Evolutionary conservation across 106 monocot genomes (phyloP).

Genomic region (Iris macrosiphon): DNA sequence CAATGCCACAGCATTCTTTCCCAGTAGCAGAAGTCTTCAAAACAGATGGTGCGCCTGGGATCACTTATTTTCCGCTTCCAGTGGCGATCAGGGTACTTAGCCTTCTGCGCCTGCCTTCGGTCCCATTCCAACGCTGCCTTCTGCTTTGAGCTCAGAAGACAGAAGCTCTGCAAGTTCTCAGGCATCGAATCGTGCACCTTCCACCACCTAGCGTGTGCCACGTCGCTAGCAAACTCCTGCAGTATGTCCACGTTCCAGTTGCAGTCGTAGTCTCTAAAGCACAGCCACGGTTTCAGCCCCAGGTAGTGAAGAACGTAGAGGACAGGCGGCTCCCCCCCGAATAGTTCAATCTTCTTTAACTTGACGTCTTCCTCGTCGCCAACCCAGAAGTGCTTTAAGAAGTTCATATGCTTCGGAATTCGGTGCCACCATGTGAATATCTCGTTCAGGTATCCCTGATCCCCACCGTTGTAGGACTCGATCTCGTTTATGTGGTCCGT

Average conservation of each 20-base stretch:
- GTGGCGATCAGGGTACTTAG: slow-evolving; percentile 58
- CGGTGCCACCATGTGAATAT: slow-evolving; percentile 88
- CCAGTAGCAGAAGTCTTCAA: slow-evolving; percentile 60
- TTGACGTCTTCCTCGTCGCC: slow-evolving; percentile 52
- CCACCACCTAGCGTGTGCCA: slow-evolving; percentile 75
- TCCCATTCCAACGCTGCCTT: slow-evolving; percentile 78
- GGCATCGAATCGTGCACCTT: slow-evolving; percentile 77
- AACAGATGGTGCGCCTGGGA: slow-evolving; percentile 38
- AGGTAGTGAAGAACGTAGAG: slow-evolving; percentile 72
- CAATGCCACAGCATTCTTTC: slow-evolving; percentile 76
- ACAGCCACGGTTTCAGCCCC: slow-evolving; percentile 74
- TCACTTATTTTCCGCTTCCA: slow-evolving; percentile 55
- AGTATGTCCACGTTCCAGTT: slow-evolving; percentile 59
- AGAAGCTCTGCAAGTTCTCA: slow-evolving; percentile 38
- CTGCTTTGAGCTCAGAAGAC: slow-evolving; percentile 48
- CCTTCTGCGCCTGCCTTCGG: slow-evolving; percentile 64
- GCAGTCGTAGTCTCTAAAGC: slow-evolving; percentile 75
- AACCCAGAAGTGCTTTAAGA: slow-evolving; percentile 73
- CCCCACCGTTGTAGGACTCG: slow-evolving; percentile 69
- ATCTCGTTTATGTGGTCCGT: slow-evolving; percentile 76
- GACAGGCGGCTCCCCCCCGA: slow-evolving; percentile 56
- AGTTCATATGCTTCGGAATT: slow-evolving; percentile 71
- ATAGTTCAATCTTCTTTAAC: slow-evolving; percentile 42
- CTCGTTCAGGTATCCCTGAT: slow-evolving; percentile 81
- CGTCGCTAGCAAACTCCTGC: slow-evolving; percentile 69